These are phyloP conservation scores for Alternaria consortialis DNA, from an alignment of 2,329 filamentous ascomycete species.

Conservation along the genomic window DNA sequence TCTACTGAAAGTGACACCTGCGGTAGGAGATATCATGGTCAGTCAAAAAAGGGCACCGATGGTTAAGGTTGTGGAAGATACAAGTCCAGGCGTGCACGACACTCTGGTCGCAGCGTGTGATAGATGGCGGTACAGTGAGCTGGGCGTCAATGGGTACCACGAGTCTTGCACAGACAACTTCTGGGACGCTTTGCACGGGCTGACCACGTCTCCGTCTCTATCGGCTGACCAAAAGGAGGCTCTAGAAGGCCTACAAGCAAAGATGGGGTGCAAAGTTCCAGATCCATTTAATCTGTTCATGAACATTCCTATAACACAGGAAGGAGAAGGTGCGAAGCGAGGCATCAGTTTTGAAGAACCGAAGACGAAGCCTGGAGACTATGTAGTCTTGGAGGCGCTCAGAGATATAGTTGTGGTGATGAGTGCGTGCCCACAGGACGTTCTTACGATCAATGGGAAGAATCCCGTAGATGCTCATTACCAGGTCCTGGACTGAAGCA, in stretches of 20 bases:
- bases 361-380: slow-evolving; percentile 53
- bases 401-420: slow-evolving; percentile 58
- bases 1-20: slow-evolving; percentile 39
- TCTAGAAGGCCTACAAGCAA: slow-evolving; percentile 31
- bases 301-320: slow-evolving; percentile 56
- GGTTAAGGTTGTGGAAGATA: slow-evolving; percentile 47
- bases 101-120: slow-evolving; percentile 50
- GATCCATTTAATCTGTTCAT: slow-evolving; percentile 54
- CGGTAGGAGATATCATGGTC: slow-evolving; percentile 41
- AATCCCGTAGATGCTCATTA: slow-evolving; percentile 58
- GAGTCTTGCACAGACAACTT: slow-evolving; percentile 51
- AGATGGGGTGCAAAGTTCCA: slow-evolving; percentile 39
- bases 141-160: slow-evolving; percentile 45
- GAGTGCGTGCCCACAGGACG: slow-evolving; percentile 58
- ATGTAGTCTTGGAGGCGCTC: slow-evolving; percentile 55
- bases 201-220: slow-evolving; percentile 20
- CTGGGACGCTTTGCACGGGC: slow-evolving; percentile 41
- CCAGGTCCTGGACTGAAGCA: slow-evolving; percentile 29
- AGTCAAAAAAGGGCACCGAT: slow-evolving; percentile 47
- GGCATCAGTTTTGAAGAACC: slow-evolving; percentile 53
- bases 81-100: slow-evolving; percentile 46
- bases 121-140: slow-evolving; percentile 46
- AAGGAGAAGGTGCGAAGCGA: slow-evolving; percentile 47
- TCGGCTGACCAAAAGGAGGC: slow-evolving; percentile 26
- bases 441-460: slow-evolving; percentile 55